Base-by-base conservation (phyloP, 2,329 filamentous ascomycete genomes). In the Raffaelea arxii region DNA sequence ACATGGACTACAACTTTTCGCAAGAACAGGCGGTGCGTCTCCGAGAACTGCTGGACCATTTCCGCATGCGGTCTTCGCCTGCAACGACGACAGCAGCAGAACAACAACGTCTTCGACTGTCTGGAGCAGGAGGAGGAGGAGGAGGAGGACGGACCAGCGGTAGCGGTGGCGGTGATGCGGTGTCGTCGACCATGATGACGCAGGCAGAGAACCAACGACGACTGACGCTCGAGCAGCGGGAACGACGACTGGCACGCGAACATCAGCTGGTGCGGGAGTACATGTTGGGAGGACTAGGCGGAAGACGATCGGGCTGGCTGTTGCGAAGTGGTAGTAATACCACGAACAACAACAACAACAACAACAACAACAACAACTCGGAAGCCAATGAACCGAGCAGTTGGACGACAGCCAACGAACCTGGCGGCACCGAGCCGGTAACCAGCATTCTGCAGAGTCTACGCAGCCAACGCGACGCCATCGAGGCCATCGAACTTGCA, bases 61-160 rank as follows among this genome's bases (percentile, higher is more conserved):
- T 75, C 24, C 75, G 77, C 46, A 63, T 67, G 25, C 74, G 76
- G 1, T 64, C 77, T 2, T 25, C 70, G 75, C 44, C 71, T 77
- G 27, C 68, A 73, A 22, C 68, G 72, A 18, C 19, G 23, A 19
- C 14, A n/a, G 16, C 40, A n/a, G 7, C 14, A 36, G 16, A 6
- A 18, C 16, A 6, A 36, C 7, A 18, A 36, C 7, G 7, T n/a
- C 7, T 18, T 36, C 16, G 32, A 36, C 32, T 18, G 16, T 9
- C 6, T 27, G 21, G 22, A 25, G 39, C 39, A 21, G 36, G 23
- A 21, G 7, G 19, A 38, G 16, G 9, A 12, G 35, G 6, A 6
- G 32, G 32, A 6, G 19, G 14, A n/a, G 14, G 14, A 7, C 6
- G 32, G 32, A 37, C 10, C 11, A 38, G 36, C 11, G 14, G 9